Evolutionary conservation across 371 early-diverging fungal species (phyloP).

Genomic region (Apophysomyces ossiformis): DNA sequence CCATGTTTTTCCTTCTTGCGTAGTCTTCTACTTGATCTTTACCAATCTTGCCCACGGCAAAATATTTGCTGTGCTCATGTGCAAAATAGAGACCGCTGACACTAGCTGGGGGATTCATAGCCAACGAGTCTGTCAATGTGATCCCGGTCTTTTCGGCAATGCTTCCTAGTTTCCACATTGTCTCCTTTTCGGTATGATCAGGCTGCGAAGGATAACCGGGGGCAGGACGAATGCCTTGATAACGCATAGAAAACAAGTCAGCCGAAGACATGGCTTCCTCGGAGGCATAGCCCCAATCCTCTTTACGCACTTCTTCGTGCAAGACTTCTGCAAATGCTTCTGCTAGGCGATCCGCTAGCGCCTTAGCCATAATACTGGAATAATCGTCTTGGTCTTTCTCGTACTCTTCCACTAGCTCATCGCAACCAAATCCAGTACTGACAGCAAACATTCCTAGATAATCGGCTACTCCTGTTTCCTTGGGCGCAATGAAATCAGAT

Average conservation of each 20-base stretch:
- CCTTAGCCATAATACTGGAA: slow-evolving; percentile 89
- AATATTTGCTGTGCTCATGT: slow-evolving; percentile 80
- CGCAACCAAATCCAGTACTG: slow-evolving; percentile 88
- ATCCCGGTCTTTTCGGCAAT: slow-evolving; percentile 82
- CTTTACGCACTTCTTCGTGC: slow-evolving; percentile 84
- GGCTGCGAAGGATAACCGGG: slow-evolving; percentile 90
- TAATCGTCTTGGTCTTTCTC: slow-evolving; percentile 86
- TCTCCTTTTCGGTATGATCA: slow-evolving; percentile 90
- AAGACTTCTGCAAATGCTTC: slow-evolving; percentile 91
- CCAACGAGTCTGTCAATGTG: slow-evolving; percentile 84
- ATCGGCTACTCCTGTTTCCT: slow-evolving; percentile 71
- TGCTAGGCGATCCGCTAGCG: slow-evolving; percentile 90
- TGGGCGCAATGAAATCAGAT: slow-evolving; percentile 90
- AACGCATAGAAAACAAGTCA: slow-evolving; percentile 86
- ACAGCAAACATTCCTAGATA: slow-evolving; percentile 92
- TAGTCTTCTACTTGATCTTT: slow-evolving; percentile 87
- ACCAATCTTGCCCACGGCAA: slow-evolving; percentile 92
- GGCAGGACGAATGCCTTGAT: slow-evolving; percentile 93
- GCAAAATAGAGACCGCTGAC: slow-evolving; percentile 84
- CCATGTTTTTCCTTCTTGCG: slow-evolving; percentile 75
- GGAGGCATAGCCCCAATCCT: slow-evolving; percentile 87
- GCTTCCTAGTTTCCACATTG: slow-evolving; percentile 87
- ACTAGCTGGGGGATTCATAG: slow-evolving; percentile 91
- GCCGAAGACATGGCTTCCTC: slow-evolving; percentile 76
- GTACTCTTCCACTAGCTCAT: slow-evolving; percentile 75